A percentile compares a stretch with the other conserved stretches of the same genome.
Evolutionary conservation across 2,329 filamentous ascomycete genomes (phyloP).

Genomic region (Penicillium sp.): DNA sequence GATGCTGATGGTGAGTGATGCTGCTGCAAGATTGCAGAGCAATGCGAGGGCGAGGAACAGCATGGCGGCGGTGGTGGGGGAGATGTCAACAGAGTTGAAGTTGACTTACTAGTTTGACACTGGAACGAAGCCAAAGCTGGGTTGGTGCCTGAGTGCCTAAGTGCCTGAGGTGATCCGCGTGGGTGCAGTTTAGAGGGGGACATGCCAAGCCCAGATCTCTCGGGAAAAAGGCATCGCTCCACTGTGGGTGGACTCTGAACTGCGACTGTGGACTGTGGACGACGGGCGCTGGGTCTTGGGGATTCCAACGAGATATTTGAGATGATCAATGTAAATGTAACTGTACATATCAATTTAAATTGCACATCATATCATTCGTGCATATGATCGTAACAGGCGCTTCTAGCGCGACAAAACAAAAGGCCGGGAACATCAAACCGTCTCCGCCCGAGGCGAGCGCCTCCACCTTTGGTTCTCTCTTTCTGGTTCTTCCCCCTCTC

Average conservation of each 20-base stretch:
- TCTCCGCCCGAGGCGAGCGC: constrained; percentile 21
- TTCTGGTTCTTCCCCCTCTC: not conserved
- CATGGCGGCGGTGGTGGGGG: constrained; percentile 9
- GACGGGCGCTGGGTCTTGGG: not conserved
- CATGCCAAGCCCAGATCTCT: too few relatives aligned
- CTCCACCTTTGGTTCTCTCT: not conserved
- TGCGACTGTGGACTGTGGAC: not conserved
- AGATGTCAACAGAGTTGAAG: not conserved
- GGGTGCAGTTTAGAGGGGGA: not conserved
- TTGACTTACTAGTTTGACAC: too few relatives aligned
- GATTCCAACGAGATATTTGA: not conserved
- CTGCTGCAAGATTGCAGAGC: constrained; percentile 18
- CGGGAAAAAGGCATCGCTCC: not conserved
- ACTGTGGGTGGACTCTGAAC: not conserved
- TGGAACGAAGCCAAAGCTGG: too few relatives aligned
- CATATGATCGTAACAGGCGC: too few relatives aligned
- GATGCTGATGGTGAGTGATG: constrained; percentile 44
- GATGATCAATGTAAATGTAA: not conserved
- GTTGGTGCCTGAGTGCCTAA: too few relatives aligned
- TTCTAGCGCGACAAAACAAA: constrained; percentile 16
- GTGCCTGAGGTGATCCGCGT: not conserved
- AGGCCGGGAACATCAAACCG: constrained; percentile 8
- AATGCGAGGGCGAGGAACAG: constrained; percentile 25
- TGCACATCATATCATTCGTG: constrained; percentile 4
- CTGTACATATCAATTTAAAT: not conserved